A percentile compares a stretch with the other conserved stretches of the same genome.
Conservation (phyloP, 164 flowering plant species). For the Protea cynaroides region DNA sequence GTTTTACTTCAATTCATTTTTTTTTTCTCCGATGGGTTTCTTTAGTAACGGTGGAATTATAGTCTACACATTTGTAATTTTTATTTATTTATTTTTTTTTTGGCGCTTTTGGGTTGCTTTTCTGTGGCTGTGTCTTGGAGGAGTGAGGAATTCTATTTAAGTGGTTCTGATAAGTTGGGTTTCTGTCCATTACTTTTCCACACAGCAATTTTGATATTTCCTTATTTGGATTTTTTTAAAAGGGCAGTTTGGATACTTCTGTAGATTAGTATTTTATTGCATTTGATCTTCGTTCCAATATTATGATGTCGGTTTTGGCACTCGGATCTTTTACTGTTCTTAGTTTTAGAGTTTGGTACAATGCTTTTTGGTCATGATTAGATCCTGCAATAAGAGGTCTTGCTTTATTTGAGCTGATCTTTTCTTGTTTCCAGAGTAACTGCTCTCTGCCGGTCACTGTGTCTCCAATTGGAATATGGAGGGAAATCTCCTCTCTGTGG, state of each 20-base stretch:
- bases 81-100: background rate
- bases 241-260: too few species aligned
- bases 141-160: too few species aligned
- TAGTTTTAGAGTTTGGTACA: background rate
- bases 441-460: conserved; percentile 14
- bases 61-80: background rate
- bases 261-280: too few species aligned
- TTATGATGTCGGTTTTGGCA: background rate
- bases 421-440: background rate
- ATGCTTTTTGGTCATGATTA: background rate
- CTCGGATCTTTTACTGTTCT: background rate
- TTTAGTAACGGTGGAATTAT: background rate
- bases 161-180: too few species aligned
- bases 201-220: too few species aligned
- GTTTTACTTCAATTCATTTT: background rate
- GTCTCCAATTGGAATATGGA: conserved; percentile 48
- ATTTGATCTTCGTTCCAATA: background rate
- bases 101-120: background rate
- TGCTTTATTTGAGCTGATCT: background rate
- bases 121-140: background rate
- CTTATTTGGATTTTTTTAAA: too few species aligned
- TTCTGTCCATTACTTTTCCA: too few species aligned
- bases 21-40: background rate
- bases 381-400: background rate
- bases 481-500: conserved; percentile 22